Percentiles rank a stretch among this genome's conserved stretches.
These are phyloP conservation scores for Aspergillus olivimuriae DNA, from an alignment of 495 filamentous ascomycete genomes.

Conservation along the genomic window DNA sequence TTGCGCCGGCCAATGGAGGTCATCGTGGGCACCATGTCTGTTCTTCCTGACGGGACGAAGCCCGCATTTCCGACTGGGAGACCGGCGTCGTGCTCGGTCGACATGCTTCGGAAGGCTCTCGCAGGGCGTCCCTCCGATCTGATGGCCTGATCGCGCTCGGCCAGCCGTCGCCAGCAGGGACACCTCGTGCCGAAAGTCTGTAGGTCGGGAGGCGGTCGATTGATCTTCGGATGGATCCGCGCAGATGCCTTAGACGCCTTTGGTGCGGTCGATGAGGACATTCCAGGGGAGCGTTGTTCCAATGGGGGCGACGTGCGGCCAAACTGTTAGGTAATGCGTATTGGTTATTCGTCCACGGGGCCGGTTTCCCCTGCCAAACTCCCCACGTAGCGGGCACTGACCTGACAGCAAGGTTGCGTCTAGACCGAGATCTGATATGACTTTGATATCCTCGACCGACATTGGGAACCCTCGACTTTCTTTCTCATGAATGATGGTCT, in stretches of 20 bases:
- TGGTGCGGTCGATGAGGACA: too few species aligned
- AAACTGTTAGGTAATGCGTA: slow-evolving; percentile 38
- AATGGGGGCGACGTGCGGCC: slow-evolving; percentile 6
- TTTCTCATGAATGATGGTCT: not conserved
- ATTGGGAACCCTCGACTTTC: not conserved
- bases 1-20: too few species aligned
- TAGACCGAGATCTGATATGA: slow-evolving; percentile 11
- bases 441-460: slow-evolving; percentile 3
- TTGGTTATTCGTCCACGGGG: slow-evolving; percentile 23
- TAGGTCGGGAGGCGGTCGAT: not conserved
- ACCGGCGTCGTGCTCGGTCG: not conserved
- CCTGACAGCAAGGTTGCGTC: slow-evolving; percentile 22
- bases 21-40: too few species aligned
- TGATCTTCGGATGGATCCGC: slow-evolving; percentile 4
- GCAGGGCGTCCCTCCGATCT: not conserved
- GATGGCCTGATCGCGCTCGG: slow-evolving; percentile 12
- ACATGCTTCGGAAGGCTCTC: not conserved
- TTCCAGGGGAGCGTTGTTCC: slow-evolving; percentile 5
- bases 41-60: too few species aligned
- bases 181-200: slow-evolving; percentile 9
- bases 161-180: slow-evolving; percentile 3
- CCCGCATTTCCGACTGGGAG: too few species aligned
- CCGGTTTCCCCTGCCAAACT: not conserved
- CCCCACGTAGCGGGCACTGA: slow-evolving; percentile 18
- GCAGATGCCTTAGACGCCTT: not conserved